A percentile compares a stretch with the other conserved stretches of the same genome.
Evolutionary conservation across 2,329 filamentous ascomycete species (phyloP).

Genomic region (Drechslerella dactyloides): DNA sequence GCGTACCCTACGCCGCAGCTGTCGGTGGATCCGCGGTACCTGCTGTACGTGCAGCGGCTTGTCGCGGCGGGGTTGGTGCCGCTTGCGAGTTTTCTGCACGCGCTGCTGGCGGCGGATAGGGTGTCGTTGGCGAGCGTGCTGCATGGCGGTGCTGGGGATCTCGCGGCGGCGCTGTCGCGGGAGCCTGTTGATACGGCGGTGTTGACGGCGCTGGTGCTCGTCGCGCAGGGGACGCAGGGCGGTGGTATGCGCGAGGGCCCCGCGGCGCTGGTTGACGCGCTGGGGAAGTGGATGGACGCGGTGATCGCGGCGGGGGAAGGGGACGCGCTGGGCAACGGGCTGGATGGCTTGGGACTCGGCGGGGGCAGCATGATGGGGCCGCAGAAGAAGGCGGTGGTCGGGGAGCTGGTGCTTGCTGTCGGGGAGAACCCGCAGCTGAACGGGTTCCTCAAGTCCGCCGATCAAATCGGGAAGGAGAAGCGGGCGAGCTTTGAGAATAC

Average conservation of each 20-base stretch:
- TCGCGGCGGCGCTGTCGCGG: slow-evolving; percentile 45
- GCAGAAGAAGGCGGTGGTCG: slow-evolving; percentile 53
- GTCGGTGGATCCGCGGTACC: slow-evolving; percentile 67
- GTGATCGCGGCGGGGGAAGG: slow-evolving; percentile 51
- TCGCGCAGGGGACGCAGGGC: slow-evolving; percentile 50
- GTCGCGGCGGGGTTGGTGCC: slow-evolving; percentile 64
- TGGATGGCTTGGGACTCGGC: slow-evolving; percentile 32
- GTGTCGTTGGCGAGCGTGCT: slow-evolving; percentile 35
- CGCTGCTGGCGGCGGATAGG: slow-evolving; percentile 62
- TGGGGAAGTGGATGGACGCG: slow-evolving; percentile 55
- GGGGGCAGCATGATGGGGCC: slow-evolving; percentile 38
- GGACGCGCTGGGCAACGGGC: slow-evolving; percentile 43
- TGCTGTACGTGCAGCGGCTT: slow-evolving; percentile 67
- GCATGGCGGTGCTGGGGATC: slow-evolving; percentile 10
- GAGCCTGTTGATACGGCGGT: slow-evolving; percentile 53
- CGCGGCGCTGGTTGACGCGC: slow-evolving; percentile 48
- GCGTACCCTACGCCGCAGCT: slow-evolving; percentile 58
- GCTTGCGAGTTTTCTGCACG: slow-evolving; percentile 64
- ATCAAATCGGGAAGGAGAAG: slow-evolving; percentile 50
- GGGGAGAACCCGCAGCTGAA: slow-evolving; percentile 52
- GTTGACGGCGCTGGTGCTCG: slow-evolving; percentile 52
- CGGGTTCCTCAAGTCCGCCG: slow-evolving; percentile 43
- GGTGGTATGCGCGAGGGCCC: slow-evolving; percentile 44
- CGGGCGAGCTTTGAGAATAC: slow-evolving; percentile 52
- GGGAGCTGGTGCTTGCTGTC: slow-evolving; percentile 53